Conservation (phyloP, 805 yeast species). For the Candida ovalis region DNA sequence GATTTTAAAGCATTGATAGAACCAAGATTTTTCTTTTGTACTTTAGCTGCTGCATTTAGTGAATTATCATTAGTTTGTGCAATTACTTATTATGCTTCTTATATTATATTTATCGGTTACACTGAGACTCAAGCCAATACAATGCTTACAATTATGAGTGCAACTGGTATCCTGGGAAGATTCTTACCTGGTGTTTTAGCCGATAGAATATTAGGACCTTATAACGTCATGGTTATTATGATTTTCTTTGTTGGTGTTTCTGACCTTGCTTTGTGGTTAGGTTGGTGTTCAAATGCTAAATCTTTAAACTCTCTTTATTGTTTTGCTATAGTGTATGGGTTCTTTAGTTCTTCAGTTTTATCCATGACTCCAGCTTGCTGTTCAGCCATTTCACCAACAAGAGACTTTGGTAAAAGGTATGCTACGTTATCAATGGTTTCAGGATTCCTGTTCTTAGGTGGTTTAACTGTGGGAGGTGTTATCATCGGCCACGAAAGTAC, state of each 20-base stretch:
- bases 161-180: slow-evolving; percentile 50
- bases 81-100: slow-evolving; percentile 42
- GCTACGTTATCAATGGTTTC: slow-evolving; percentile 26
- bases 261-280: slow-evolving; percentile 54
- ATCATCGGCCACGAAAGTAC: slow-evolving; percentile 32
- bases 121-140: slow-evolving; percentile 37
- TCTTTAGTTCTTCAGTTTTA: slow-evolving; percentile 52
- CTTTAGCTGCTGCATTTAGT: slow-evolving; percentile 36
- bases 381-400: slow-evolving; percentile 49
- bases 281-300: slow-evolving; percentile 42
- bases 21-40: slow-evolving; percentile 33
- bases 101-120: slow-evolving; percentile 40
- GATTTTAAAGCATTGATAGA: slow-evolving; percentile 35
- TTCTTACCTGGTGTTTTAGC: slow-evolving; percentile 52
- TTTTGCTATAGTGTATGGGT: slow-evolving; percentile 49
- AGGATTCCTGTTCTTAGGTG: slow-evolving; percentile 31
- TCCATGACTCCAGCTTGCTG: slow-evolving; percentile 57
- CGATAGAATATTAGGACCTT: slow-evolving; percentile 47
- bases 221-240: slow-evolving; percentile 51
- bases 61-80: slow-evolving; percentile 39
- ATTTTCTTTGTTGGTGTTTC: slow-evolving; percentile 41
- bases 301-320: slow-evolving; percentile 39
- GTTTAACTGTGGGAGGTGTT: slow-evolving; percentile 31
- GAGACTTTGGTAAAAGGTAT: slow-evolving; percentile 23
- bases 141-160: slow-evolving; percentile 45